Conservation (phyloP, 108 stramenopile genomes). For the Tribonema minus region DNA sequence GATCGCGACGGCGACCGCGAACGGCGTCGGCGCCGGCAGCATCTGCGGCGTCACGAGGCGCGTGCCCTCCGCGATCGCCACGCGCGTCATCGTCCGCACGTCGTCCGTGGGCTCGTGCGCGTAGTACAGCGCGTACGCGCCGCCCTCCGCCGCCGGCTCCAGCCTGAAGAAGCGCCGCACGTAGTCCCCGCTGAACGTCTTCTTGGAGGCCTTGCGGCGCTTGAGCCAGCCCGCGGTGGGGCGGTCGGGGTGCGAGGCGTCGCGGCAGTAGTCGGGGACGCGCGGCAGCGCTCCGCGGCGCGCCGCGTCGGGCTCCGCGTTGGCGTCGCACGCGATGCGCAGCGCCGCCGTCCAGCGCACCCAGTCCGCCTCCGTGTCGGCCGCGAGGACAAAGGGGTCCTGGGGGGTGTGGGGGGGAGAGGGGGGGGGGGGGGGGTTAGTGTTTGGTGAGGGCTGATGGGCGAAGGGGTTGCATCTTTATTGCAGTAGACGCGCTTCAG, state of each 20-base stretch:
- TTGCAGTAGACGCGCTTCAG: too few relatives aligned
- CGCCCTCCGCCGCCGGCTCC: background rate
- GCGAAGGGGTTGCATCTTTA: too few relatives aligned
- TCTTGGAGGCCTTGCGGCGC: background rate
- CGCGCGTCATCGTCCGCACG: background rate
- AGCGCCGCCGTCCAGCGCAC: conserved; percentile 15
- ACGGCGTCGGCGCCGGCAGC: background rate
- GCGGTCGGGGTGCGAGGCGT: conserved; percentile 6
- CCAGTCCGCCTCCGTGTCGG: conserved; percentile 6
- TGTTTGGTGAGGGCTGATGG: too few relatives aligned
- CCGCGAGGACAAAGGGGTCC: conserved; percentile 10
- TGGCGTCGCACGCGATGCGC: conserved; percentile 13
- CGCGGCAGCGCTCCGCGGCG: background rate
- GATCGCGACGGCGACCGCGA: too few relatives aligned
- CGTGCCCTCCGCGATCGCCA: background rate
- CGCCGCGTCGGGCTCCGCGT: background rate
- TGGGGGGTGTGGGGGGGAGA: too few relatives aligned
- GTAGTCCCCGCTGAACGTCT: conserved; percentile 2
- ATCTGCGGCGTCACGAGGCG: background rate
- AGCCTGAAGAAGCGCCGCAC: conserved; percentile 14
- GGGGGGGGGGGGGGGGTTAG: too few relatives aligned
- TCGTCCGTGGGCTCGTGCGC: background rate
- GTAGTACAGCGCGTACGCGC: conserved; percentile 1
- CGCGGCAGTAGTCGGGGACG: conserved; percentile 13
- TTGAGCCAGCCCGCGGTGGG: conserved; percentile 10